Evolutionary conservation across 768 basidiomycete species (phyloP).

Genomic region (Mycena alexandri): DNA sequence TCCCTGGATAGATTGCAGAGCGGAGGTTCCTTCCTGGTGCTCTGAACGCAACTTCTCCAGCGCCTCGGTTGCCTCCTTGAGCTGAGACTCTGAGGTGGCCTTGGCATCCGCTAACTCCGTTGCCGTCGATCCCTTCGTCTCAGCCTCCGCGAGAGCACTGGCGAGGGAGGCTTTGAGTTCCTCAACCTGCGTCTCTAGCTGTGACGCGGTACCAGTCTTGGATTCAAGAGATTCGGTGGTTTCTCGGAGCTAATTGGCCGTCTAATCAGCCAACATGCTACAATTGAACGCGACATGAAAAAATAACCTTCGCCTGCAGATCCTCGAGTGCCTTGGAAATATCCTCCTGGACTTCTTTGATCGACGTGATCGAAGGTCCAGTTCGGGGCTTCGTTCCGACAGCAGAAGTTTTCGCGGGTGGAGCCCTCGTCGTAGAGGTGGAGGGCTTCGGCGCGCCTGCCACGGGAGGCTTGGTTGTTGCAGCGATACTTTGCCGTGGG

Average conservation of each 20-base stretch:
- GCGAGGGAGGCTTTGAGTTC: conserved; percentile 65
- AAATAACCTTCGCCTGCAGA: conserved; percentile 70
- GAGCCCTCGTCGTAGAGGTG: conserved; percentile 32
- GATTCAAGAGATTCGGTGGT: conserved; percentile 64
- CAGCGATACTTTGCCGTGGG: conserved; percentile 58
- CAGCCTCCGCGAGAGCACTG: conserved; percentile 58
- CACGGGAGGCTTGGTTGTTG: conserved; percentile 49
- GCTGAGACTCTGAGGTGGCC: conserved; percentile 59
- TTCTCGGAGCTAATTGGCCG: conserved; percentile 65
- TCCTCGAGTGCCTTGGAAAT: conserved; percentile 64
- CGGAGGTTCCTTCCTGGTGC: conserved; percentile 47
- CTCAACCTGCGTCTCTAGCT: conserved; percentile 67
- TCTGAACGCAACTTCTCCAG: conserved; percentile 53
- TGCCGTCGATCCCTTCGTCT: conserved; percentile 58
- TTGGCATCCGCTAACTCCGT: conserved; percentile 65
- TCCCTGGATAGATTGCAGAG: conserved; percentile 57
- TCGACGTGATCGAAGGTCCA: conserved; percentile 77
- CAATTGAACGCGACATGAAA: conserved; percentile 9
- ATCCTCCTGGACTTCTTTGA: conserved; percentile 77
- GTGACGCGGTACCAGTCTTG: conserved; percentile 63
- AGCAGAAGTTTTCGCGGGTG: conserved; percentile 51
- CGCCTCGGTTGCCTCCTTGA: conserved; percentile 56
- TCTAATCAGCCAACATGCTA: conserved; percentile 1
- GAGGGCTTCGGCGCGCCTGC: conserved; percentile 48
- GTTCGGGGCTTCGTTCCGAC: conserved; percentile 58